A percentile compares a stretch with the other conserved stretches of the same genome.
These are phyloP conservation scores for Cyclostephanos tholiformis DNA, from an alignment of 108 stramenopile genomes.

Conservation along the genomic window DNA sequence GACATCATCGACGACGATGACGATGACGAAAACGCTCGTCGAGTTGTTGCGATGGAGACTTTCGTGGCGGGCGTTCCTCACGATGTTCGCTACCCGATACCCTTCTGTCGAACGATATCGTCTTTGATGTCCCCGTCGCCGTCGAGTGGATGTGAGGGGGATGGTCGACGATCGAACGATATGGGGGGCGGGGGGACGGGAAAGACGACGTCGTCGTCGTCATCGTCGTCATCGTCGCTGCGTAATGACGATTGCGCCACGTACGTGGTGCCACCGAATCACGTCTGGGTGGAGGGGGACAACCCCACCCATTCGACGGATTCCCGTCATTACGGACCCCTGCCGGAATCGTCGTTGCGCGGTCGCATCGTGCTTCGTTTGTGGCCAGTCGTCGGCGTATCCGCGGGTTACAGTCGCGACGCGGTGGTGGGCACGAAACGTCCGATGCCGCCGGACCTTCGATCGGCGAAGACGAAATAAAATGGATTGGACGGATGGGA, in stretches of 20 bases:
- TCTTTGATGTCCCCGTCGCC: not conserved
- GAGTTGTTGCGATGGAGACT: no score
- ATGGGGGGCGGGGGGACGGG: not conserved
- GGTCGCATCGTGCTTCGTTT: conserved; percentile 74
- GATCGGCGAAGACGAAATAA: no score
- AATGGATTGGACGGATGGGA: no score
- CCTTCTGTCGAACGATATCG: conserved; percentile 26
- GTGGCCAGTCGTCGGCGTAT: conserved; percentile 56
- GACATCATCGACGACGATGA: conserved; percentile 28
- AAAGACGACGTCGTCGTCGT: not conserved
- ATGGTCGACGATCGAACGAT: not conserved
- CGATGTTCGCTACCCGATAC: conserved; percentile 19
- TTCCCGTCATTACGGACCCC: conserved; percentile 89
- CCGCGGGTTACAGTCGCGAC: no score
- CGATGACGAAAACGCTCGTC: conserved; percentile 5
- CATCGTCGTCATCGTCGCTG: not conserved
- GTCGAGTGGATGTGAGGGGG: not conserved
- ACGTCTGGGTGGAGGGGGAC: conserved; percentile 96
- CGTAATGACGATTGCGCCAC: not conserved
- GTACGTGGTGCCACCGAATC: conserved; percentile 71
- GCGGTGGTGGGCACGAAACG: no score
- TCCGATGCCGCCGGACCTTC: no score
- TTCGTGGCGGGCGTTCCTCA: conserved; percentile 22
- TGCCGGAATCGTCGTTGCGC: conserved; percentile 71
- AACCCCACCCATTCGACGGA: conserved; percentile 91